Evolutionary conservation across 768 basidiomycete species (phyloP), one percentile per base, ranked within the genome.

Genomic region (Boletus insuetus): DNA sequence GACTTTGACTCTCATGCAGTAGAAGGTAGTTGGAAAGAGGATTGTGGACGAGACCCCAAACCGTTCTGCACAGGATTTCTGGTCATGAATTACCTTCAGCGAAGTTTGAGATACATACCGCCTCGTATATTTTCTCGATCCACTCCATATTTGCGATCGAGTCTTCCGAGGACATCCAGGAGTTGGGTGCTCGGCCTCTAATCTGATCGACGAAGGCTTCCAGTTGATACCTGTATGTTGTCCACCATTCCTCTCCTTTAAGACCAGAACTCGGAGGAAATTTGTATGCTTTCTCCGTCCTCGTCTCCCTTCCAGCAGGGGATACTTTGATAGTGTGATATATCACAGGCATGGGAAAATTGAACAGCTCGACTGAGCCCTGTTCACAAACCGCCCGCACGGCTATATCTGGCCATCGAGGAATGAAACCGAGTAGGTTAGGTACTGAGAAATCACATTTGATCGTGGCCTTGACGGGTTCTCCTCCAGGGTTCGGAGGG

Each of bases 141-240:
- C 74, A 79, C 58, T 77, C 69, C 76, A 85, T 83, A 47, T 84
- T 80, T 50, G 70, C 67, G 43, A 86, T 66, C 2, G 82, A 79
- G 61, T 85, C 81, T 51, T 86, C 79, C 14, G 67, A 69, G 8
- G 71, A 64, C 37, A 85, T 59, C 85, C 86, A 88, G 14, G 75
- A 76, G 53, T 79, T 74, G 3, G 83, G 80, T 20, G 69, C 65
- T 34, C 79, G 73, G 17, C 83, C 83, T 54, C 73, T 74, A 43
- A 87, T 56, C 64, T 74, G 77, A 62, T 88, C 81, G 9, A 87
- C 79, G 53, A 86, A 86, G 8, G 80, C 82, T 69, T 87, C 84
- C 37, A 86, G 69, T 67, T 86, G 84, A 56, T 80, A 83, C 24
- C 72, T 66, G 53, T 73, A 71, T 22, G 83, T 79, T 37, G 79